Base-by-base conservation (phyloP, 352 stramenopile genomes). In the Pilasporangium apinafurcum region DNA sequence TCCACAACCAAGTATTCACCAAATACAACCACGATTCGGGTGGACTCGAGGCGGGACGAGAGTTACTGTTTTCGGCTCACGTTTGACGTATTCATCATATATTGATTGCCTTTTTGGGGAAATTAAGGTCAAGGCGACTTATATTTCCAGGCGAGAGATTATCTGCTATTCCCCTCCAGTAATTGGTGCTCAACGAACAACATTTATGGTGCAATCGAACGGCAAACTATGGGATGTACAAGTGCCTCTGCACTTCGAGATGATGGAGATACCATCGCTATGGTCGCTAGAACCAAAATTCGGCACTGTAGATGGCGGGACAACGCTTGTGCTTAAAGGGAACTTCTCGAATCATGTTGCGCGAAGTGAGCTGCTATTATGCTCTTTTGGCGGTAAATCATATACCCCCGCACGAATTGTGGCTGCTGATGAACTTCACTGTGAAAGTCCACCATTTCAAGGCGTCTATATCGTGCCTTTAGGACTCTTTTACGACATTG, bases 81-180 rank as follows among this genome's bases (percentile, higher is more conserved):
- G 26, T 32, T 61, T 76, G 27, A 6, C 9, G 0, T 66, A 53
- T 37, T 59, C 40, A 1, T 8, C 48, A 12, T 35, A 26, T 3
- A 37, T 64, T 3, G 35, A 68, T 14, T 80, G 67, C 35, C 22
- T 68, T 8, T 76, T 80, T 29, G 67, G 64, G 4, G 42, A 61
- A 12, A 44, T 27, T 1, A 30, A 47, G 4, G 53, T 64, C 0
- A 32, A 35, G 7, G 61, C 67, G 25, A 46, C 54, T 1, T 71
- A 61, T 4, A 2, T 63, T 10, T 74, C 67, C 0, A 25, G 21
- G 0, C 6, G 43, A 33, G 54, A 60, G 13, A 9, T 76, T 2
- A 32, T 53, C 6, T 80, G 67, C 21, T 46, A 49, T 18, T 62
- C 58, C 18, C 58, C 67, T 5, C 35, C 31, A 10, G 48, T 68